A percentile compares a stretch with the other conserved stretches of the same genome.
Conservation (phyloP, 2,329 filamentous ascomycete genomes). For the Cladosporium sp. region DNA sequence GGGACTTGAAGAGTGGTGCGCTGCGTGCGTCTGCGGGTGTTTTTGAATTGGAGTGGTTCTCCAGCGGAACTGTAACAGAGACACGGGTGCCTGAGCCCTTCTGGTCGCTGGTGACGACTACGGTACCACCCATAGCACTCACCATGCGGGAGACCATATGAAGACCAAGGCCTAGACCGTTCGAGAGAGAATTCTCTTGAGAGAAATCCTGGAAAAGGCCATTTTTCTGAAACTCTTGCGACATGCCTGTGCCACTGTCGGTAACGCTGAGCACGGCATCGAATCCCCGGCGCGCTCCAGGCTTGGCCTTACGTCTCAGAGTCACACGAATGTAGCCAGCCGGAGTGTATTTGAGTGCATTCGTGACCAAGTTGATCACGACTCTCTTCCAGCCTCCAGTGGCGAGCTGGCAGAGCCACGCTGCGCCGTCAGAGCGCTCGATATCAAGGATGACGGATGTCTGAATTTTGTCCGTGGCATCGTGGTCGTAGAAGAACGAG, state of each 20-base stretch:
- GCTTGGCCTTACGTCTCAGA: background rate
- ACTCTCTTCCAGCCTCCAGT: constrained; percentile 45
- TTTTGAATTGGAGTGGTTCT: background rate
- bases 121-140: constrained; percentile 58
- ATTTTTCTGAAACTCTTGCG: constrained; percentile 62
- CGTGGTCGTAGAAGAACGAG: background rate
- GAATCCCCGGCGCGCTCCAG: background rate
- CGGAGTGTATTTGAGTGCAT: constrained; percentile 23
- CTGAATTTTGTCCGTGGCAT: background rate
- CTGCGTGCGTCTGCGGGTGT: background rate
- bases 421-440: background rate
- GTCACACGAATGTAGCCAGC: constrained; percentile 10
- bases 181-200: constrained; percentile 62
- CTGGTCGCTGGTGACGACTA: constrained; percentile 39
- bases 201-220: constrained; percentile 64
- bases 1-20: background rate
- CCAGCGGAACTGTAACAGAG: background rate
- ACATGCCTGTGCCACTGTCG: constrained; percentile 68
- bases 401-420: background rate
- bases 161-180: constrained; percentile 65
- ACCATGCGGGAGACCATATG: constrained; percentile 63
- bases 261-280: constrained; percentile 42
- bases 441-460: background rate
- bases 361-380: constrained; percentile 23
- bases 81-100: background rate